Percentiles rank a stretch among this genome's conserved stretches.
Evolutionary conservation across 2,329 filamentous ascomycete genomes (phyloP).

Genomic region (Apiospora koreana): DNA sequence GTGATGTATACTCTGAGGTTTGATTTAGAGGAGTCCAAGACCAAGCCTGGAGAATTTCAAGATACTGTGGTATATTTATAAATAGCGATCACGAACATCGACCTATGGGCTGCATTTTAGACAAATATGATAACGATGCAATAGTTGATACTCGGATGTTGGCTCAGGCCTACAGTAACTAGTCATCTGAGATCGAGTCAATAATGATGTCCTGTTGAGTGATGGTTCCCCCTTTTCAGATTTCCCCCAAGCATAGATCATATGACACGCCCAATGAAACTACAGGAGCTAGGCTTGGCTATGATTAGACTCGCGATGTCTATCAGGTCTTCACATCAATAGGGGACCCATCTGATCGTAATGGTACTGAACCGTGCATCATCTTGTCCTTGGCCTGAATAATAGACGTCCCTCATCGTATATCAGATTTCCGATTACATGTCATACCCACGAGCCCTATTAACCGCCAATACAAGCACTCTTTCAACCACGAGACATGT

Average conservation of each 20-base stretch:
- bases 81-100: not conserved
- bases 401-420: too few species aligned
- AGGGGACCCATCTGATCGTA: too few species aligned
- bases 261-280: too few species aligned
- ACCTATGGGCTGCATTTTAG: not conserved
- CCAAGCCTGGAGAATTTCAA: not conserved
- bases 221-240: too few species aligned
- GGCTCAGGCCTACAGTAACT: not conserved
- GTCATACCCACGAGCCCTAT: too few species aligned
- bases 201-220: not conserved
- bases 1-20: conserved; percentile 30
- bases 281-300: too few species aligned
- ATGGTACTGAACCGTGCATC: too few species aligned
- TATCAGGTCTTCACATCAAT: not conserved
- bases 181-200: not conserved
- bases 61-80: too few species aligned
- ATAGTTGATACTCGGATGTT: not conserved
- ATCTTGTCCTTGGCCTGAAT: too few species aligned
- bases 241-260: too few species aligned
- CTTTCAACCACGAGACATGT: not conserved
- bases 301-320: not conserved
- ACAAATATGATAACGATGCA: not conserved
- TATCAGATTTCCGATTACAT: too few species aligned
- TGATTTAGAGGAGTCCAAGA: not conserved
- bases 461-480: not conserved